Evolutionary conservation across 176 grass and related monocot species (phyloP).

Genomic region (Oryza officinalis): DNA sequence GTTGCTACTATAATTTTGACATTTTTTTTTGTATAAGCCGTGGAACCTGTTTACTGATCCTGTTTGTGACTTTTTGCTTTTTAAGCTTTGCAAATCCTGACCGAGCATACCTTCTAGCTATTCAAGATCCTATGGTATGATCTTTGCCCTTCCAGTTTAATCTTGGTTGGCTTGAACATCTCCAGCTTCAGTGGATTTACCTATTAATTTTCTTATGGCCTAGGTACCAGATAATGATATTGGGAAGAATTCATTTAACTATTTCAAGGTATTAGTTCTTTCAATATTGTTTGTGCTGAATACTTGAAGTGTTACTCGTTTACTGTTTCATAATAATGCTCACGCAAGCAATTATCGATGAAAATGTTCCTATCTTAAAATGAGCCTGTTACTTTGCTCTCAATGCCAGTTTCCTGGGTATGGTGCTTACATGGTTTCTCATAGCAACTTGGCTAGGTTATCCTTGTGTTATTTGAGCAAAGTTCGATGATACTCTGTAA

Average conservation of each 20-base stretch:
- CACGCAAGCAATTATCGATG: neutral
- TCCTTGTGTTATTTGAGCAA: constrained; percentile 14
- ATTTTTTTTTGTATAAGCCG: neutral
- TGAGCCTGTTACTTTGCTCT: constrained; percentile 4
- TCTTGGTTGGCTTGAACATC: constrained; percentile 21
- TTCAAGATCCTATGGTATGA: constrained; percentile 95
- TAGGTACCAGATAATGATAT: constrained; percentile 95
- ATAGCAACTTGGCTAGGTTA: neutral
- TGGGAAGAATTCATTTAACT: constrained; percentile 95
- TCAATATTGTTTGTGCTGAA: neutral
- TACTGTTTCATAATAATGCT: constrained; percentile 1
- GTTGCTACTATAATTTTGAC: constrained; percentile 5
- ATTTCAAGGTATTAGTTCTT: constrained; percentile 71
- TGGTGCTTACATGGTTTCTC: neutral
- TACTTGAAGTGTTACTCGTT: constrained; percentile 4
- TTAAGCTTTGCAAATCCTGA: constrained; percentile 82
- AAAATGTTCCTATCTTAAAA: neutral
- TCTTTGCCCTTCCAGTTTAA: constrained; percentile 35
- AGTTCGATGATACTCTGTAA: neutral
- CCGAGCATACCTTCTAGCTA: constrained; percentile 72
- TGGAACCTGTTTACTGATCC: constrained; percentile 19
- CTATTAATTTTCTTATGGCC: constrained; percentile 23
- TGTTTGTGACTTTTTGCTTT: constrained; percentile 6
- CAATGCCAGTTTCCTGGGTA: neutral
- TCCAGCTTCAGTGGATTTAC: constrained; percentile 36